Evolutionary conservation across 768 basidiomycete species (phyloP).

Genomic region (Lactarius hatsudake): DNA sequence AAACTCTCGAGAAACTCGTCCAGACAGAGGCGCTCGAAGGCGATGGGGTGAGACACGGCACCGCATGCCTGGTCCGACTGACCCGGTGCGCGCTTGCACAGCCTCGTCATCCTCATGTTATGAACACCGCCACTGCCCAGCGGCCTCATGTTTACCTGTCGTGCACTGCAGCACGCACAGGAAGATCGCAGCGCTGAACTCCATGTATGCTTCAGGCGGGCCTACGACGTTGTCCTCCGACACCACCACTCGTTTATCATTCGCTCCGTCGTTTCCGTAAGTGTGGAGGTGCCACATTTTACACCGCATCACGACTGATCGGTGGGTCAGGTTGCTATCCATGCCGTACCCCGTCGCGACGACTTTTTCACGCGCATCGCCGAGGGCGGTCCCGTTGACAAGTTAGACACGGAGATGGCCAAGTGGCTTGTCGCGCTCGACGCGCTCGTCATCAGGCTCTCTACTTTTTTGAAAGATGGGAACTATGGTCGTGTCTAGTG

Average conservation of each 20-base stretch:
- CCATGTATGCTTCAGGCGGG: constrained; percentile 64
- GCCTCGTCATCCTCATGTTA: constrained; percentile 6
- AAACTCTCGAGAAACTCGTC: constrained; percentile 62
- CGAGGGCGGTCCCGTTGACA: constrained; percentile 53
- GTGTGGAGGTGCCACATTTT: constrained; percentile 35
- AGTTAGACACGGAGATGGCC: constrained; percentile 51
- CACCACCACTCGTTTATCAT: constrained; percentile 69
- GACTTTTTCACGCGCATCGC: constrained; percentile 65
- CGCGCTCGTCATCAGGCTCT: constrained; percentile 48
- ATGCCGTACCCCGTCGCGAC: constrained; percentile 55
- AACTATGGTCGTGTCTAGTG: constrained; percentile 52
- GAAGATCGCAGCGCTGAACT: constrained; percentile 50
- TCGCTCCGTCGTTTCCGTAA: constrained; percentile 59
- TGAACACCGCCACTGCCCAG: constrained; percentile 35
- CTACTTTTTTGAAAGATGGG: constrained; percentile 53
- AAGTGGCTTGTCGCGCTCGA: constrained; percentile 63
- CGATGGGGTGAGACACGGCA: constrained; percentile 44
- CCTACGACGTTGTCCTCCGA: constrained; percentile 65
- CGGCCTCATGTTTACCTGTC: constrained; percentile 65
- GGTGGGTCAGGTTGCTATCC: constrained; percentile 37
- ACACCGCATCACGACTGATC: constrained; percentile 22
- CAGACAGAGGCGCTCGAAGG: constrained; percentile 45
- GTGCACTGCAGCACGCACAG: constrained; percentile 65
- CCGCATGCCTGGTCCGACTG: constrained; percentile 61
- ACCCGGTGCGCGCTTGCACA: constrained; percentile 49